Base-by-base conservation (phyloP, 140 eudicot species). In the Ambrosia hybrid region DNA sequence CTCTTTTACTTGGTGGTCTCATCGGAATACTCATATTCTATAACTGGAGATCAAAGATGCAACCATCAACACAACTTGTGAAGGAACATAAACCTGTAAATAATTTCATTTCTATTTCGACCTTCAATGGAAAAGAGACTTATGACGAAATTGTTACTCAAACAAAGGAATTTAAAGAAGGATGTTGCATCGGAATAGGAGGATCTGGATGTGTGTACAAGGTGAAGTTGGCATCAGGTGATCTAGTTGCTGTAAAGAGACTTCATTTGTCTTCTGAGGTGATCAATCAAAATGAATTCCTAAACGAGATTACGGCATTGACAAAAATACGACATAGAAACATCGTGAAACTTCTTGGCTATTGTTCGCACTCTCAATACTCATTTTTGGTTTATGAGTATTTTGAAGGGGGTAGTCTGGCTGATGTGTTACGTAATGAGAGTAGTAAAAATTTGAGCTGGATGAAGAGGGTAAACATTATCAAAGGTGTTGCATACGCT, bases 401-500 rank as follows among this genome's bases (percentile, higher is more conserved):
- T 36, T 69, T 78, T 2, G 78, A 82, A 70, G 84, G 76, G 51
- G 89, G 86, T 30, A 81, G 80, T 74, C 43, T 85, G 63, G 75
- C 73, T 16, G 30, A 36, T 1, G 49, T 68, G 13, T 75, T 81
- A 58, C 12, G 75, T 0, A 57, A 60, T 1, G 43, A 73, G 17
- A 57, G 10, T n/a, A 81, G 79, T 36, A 65, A 51, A 30, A 16
- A 41, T 21, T 37, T 84, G 15, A 73, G 60, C 21, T 84, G 86
- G 89, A 10, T 7, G 2, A 78, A 53, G 61, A 78, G 89, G 68
- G 68, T 81, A 30, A 78, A 78, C 39, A 49, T 78, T 15, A 64
- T 81, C 14, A 84, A 72, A 56, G 86, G 86, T 11, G 80, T 84
- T 48, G 89, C 86, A 37, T 67, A 78, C 36, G 89, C 84, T 7